Percentiles rank a stretch among this genome's conserved stretches.
Evolutionary conservation across 2,329 filamentous ascomycete species (phyloP).

Genomic region (Coniella vitis): DNA sequence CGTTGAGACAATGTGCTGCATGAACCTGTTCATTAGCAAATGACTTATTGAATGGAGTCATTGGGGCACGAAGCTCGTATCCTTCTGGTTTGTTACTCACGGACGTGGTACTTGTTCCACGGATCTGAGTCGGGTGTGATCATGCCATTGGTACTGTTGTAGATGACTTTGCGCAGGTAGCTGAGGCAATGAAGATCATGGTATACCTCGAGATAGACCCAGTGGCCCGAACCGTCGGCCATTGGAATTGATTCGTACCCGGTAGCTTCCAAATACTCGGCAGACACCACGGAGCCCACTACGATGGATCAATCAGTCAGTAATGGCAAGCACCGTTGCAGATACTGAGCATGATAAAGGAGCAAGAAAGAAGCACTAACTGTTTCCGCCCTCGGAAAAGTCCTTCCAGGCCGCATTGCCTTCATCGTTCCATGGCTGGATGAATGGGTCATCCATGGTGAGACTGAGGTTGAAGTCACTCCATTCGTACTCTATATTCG

Average conservation of each 20-base stretch:
- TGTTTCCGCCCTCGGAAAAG: background rate
- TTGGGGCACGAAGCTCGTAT: background rate
- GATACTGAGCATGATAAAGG: background rate
- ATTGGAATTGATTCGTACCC: background rate
- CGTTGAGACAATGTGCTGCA: background rate
- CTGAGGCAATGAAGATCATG: slow-evolving; percentile 3
- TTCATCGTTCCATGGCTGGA: background rate
- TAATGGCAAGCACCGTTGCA: background rate
- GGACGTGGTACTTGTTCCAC: background rate
- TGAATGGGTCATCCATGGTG: slow-evolving; percentile 2
- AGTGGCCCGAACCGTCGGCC: background rate
- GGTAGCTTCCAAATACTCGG: no score
- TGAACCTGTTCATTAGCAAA: background rate
- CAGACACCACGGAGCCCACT: background rate
- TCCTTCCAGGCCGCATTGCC: background rate
- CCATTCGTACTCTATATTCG: slow-evolving; percentile 1
- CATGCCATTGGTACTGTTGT: slow-evolving; percentile 1
- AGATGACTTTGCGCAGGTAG: slow-evolving; percentile 1
- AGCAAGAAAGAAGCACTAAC: background rate
- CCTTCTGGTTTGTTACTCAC: background rate
- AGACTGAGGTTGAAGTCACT: background rate
- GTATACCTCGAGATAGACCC: background rate
- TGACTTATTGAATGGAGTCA: background rate
- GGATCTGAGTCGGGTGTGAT: background rate
- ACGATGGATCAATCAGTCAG: background rate